Conservation (phyloP, 1,284 basidiomycete species). For the Boletus mariae region DNA sequence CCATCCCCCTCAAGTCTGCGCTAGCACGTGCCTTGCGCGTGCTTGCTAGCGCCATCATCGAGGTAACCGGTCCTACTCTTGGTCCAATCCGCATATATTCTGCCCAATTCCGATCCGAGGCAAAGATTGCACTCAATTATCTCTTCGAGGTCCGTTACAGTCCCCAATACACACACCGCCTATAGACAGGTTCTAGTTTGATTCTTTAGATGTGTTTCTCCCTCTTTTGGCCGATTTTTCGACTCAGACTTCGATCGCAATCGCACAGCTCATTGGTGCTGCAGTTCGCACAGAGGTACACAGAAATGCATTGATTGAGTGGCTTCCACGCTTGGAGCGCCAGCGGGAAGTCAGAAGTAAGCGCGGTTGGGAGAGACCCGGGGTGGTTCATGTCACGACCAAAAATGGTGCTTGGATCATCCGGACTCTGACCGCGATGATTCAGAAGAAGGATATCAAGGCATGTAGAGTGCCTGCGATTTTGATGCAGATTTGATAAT, state of each 20-base stretch:
- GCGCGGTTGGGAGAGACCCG: slow-evolving; percentile 65
- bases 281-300: slow-evolving; percentile 52
- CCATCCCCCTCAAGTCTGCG: slow-evolving; percentile 47
- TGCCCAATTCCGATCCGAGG: slow-evolving; percentile 46
- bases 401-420: slow-evolving; percentile 58
- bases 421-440: slow-evolving; percentile 44
- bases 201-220: slow-evolving; percentile 62
- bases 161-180: neutral
- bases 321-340: slow-evolving; percentile 58
- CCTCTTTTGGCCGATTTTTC: slow-evolving; percentile 52
- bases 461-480: slow-evolving; percentile 28
- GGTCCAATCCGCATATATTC: slow-evolving; percentile 56
- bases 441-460: slow-evolving; percentile 53
- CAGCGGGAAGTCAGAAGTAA: slow-evolving; percentile 52
- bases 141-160: slow-evolving; percentile 53
- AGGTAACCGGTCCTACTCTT: slow-evolving; percentile 60
- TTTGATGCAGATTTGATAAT: slow-evolving; percentile 2
- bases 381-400: slow-evolving; percentile 37
- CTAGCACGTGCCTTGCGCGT: slow-evolving; percentile 60
- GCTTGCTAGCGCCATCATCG: slow-evolving; percentile 54
- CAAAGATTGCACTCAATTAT: slow-evolving; percentile 52
- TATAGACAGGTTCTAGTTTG: slow-evolving; percentile 35
- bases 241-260: slow-evolving; percentile 40
- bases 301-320: slow-evolving; percentile 56
- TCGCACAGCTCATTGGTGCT: slow-evolving; percentile 56